Conservation (phyloP, 495 filamentous ascomycete species). For the Chaetomidium leptoderma region DNA sequence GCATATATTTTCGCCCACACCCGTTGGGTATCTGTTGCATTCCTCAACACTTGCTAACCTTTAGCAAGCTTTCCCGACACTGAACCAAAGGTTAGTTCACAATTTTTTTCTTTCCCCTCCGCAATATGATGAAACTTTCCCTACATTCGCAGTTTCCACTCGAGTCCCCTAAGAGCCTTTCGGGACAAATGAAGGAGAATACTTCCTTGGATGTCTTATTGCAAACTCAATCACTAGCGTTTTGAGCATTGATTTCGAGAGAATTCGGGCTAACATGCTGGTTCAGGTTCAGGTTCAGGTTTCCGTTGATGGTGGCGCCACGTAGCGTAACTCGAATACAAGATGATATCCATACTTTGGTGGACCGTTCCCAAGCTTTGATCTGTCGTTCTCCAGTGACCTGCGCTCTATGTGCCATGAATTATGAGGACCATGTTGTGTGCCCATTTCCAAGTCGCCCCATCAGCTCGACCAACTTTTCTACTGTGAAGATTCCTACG, state of each 20-base stretch:
- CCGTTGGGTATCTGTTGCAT: background rate
- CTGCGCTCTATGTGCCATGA: too few species aligned
- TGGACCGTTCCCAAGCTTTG: too few species aligned
- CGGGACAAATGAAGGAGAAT: constrained; percentile 51
- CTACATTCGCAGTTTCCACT: constrained; percentile 68
- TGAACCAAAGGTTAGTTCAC: constrained; percentile 24
- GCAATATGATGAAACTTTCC: constrained; percentile 51
- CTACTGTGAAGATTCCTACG: too few species aligned
- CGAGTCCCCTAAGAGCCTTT: constrained; percentile 55
- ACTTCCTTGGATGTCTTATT: constrained; percentile 67
- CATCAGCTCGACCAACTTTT: too few species aligned
- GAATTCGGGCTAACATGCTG: constrained; percentile 22
- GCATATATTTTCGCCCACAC: constrained; percentile 10
- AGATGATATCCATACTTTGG: background rate
- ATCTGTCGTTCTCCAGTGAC: too few species aligned
- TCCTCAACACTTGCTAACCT: constrained; percentile 8
- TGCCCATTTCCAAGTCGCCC: too few species aligned
- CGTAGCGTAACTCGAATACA: background rate
- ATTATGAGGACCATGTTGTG: too few species aligned
- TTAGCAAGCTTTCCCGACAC: background rate
- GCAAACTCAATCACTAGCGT: constrained; percentile 20
- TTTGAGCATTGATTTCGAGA: constrained; percentile 11
- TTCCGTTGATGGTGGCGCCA: background rate
- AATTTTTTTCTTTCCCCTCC: constrained; percentile 23
- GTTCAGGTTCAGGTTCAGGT: constrained; percentile 6